Conservation (phyloP, 2,329 filamentous ascomycete species). For the Trichoderma pleuroti region DNA sequence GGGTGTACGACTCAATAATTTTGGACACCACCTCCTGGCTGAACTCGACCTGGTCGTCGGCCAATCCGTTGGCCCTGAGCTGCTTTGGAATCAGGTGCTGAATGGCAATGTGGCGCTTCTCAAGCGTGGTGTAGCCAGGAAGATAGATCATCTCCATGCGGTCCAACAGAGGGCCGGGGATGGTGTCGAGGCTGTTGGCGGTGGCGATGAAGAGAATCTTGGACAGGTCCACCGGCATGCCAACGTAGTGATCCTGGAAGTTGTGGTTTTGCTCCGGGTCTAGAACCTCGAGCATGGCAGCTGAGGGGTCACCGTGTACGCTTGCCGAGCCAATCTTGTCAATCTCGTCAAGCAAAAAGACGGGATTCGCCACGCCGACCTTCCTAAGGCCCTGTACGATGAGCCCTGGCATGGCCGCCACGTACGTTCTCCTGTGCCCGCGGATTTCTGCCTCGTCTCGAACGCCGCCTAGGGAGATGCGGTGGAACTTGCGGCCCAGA, state of each 20-base stretch:
- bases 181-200: conserved; percentile 90
- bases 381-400: conserved; percentile 93
- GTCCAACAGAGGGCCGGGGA: conserved; percentile 88
- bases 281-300: conserved; percentile 95
- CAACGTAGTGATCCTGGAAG: conserved; percentile 95
- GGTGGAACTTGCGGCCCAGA: conserved; percentile 90
- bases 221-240: conserved; percentile 90
- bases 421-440: conserved; percentile 91
- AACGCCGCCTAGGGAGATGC: conserved; percentile 93
- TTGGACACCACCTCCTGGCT: conserved; percentile 84
- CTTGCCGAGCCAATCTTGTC: conserved; percentile 92
- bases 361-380: conserved; percentile 90
- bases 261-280: conserved; percentile 96
- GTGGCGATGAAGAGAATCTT: conserved; percentile 98
- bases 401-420: conserved; percentile 96
- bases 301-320: conserved; percentile 91
- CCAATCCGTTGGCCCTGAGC: conserved; percentile 82
- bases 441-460: conserved; percentile 96
- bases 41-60: conserved; percentile 69
- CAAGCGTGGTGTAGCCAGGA: conserved; percentile 91
- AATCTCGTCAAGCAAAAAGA: conserved; percentile 94
- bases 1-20: conserved; percentile 94
- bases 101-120: conserved; percentile 92
- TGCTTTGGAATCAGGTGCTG: conserved; percentile 97
- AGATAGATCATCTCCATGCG: conserved; percentile 96